phyloP scores from a whole-genome alignment of 2,329 filamentous ascomycete genomes.

The Xylariaceae sp. region DNA sequence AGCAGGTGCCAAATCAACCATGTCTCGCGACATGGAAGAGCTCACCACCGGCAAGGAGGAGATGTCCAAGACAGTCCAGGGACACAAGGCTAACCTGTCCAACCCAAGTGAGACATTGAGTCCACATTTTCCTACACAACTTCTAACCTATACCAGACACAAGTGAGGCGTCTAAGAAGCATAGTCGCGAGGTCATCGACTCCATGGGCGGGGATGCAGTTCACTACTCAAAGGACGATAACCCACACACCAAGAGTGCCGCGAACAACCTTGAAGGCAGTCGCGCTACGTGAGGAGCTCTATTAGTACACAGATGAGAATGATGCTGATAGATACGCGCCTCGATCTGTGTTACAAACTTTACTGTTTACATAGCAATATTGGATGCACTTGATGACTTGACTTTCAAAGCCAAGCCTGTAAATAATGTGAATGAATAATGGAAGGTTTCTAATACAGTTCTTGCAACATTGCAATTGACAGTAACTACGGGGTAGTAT shows the following conservation, averaged over 20 bases:
- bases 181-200: constrained; percentile 35
- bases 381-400: too few species aligned
- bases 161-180: constrained; percentile 39
- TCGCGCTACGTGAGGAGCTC: constrained; percentile 18
- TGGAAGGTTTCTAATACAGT: too few species aligned
- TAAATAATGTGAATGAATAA: too few species aligned
- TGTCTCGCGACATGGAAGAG: constrained; percentile 10
- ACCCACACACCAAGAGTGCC: constrained; percentile 36
- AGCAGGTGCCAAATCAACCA: constrained; percentile 7
- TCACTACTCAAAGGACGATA: constrained; percentile 35
- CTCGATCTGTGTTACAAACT: too few species aligned
- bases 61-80: constrained; percentile 13
- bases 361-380: too few species aligned
- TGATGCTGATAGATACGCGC: too few species aligned
- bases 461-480: too few species aligned
- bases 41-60: constrained; percentile 7
- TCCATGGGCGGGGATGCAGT: constrained; percentile 36
- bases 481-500: too few species aligned
- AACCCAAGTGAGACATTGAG: constrained; percentile 31
- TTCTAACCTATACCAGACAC: too few species aligned
- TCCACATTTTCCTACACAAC: too few species aligned
- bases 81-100: constrained; percentile 30
- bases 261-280: constrained; percentile 34
- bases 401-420: too few species aligned
- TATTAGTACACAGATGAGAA: too few species aligned